phyloP scores from a whole-genome alignment of 2,329 filamentous ascomycete species.

The Nemania abortiva region DNA sequence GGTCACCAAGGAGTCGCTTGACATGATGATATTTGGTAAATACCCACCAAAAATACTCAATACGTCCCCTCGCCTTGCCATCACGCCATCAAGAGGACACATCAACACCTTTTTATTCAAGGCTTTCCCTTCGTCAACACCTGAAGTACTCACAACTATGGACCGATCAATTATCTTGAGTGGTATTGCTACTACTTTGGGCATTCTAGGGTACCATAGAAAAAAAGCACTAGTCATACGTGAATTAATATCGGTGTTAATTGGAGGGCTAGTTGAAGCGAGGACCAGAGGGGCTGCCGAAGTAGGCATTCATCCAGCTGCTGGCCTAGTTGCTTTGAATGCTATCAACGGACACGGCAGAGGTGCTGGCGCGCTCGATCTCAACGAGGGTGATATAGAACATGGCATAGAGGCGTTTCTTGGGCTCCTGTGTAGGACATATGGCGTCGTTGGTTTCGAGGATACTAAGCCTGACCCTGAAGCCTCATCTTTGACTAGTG shows the following conservation, averaged over 20 bases:
- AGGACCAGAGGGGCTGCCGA: conserved; percentile 95
- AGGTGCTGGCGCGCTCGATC: conserved; percentile 68
- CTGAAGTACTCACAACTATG: conserved; percentile 76
- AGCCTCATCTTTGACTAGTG: conserved; percentile 48
- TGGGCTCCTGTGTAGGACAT: conserved; percentile 70
- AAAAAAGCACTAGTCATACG: conserved; percentile 93
- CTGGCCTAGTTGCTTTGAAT: conserved; percentile 81
- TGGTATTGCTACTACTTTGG: conserved; percentile 88
- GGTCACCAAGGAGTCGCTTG: conserved; percentile 70
- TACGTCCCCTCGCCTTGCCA: conserved; percentile 67
- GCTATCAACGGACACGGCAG: conserved; percentile 62
- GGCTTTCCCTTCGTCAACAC: conserved; percentile 75
- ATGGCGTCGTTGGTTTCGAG: conserved; percentile 71
- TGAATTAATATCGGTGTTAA: conserved; percentile 84
- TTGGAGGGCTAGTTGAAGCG: conserved; percentile 88
- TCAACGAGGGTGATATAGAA: conserved; percentile 74
- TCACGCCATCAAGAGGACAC: conserved; percentile 69
- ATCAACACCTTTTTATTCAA: conserved; percentile 75
- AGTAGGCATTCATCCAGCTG: conserved; percentile 93
- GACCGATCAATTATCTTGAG: conserved; percentile 85
- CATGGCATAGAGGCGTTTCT: conserved; percentile 74
- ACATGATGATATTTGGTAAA: conserved; percentile 74
- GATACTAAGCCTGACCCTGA: conserved; percentile 49
- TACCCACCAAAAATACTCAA: conserved; percentile 63
- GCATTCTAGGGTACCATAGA: conserved; percentile 80